Conservation (phyloP, 2,329 filamentous ascomycete genomes). For the Ophiosphaerella narmari region DNA sequence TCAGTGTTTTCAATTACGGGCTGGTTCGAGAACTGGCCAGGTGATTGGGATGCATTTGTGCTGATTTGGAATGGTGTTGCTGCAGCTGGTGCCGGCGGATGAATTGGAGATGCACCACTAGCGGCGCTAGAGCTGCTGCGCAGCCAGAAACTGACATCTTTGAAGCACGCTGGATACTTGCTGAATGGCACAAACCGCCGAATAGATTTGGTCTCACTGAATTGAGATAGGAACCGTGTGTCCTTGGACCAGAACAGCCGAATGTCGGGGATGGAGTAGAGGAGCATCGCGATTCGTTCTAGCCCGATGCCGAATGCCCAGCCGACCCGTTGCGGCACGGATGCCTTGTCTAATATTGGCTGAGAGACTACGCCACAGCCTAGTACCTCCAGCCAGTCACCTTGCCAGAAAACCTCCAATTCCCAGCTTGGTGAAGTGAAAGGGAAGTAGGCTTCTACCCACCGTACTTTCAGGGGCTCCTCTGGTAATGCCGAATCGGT, state of each 20-base stretch:
- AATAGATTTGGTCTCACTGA: conserved; percentile 57
- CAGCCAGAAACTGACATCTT: conserved; percentile 96
- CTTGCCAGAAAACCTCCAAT: conserved; percentile 91
- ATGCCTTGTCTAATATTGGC: conserved; percentile 76
- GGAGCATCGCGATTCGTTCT: conserved; percentile 94
- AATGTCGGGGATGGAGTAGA: conserved; percentile 96
- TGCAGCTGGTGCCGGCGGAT: conserved; percentile 12
- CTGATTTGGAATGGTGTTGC: conserved; percentile 6
- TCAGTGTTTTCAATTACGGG: conserved; percentile 1
- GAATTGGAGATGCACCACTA: conserved; percentile 26
- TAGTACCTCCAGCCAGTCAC: conserved; percentile 93
- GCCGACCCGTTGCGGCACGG: conserved; percentile 73
- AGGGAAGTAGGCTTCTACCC: conserved; percentile 97
- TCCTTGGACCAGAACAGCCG: conserved; percentile 94
- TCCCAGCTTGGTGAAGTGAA: conserved; percentile 97
- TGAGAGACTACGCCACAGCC: conserved; percentile 93
- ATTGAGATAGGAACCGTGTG: conserved; percentile 83
- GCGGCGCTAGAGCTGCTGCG: conserved; percentile 30
- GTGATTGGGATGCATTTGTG: conserved; percentile 13
- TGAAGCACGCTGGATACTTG: conserved; percentile 85
- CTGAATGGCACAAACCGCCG: conserved; percentile 83
- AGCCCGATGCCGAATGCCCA: conserved; percentile 97
- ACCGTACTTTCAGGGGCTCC: conserved; percentile 82
- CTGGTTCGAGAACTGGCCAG: conserved; percentile 1
- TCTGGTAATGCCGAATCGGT: conserved; percentile 48